Evolutionary conservation across 805 yeast species (phyloP).

Genomic region (Lipomyces yamadae): DNA sequence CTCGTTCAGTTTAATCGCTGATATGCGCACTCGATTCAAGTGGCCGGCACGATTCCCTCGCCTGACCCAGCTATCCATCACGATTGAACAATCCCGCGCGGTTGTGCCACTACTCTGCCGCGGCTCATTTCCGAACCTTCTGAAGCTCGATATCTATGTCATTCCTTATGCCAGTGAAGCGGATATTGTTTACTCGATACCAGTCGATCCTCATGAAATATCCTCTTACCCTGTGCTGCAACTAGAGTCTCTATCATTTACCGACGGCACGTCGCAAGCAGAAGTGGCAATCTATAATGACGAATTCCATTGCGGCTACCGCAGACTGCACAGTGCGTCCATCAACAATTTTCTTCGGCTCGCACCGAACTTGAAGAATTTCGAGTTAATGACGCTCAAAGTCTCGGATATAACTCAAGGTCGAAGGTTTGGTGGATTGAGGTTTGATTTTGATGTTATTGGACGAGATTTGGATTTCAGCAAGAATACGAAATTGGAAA

Average conservation of each 20-base stretch:
- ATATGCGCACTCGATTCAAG: not conserved
- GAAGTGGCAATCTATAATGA: not conserved
- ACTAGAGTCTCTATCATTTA: not conserved
- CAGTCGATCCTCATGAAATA: not conserved
- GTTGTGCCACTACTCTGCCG: slow-evolving; percentile 1
- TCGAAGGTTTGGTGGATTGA: not conserved
- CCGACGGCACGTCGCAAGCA: slow-evolving; percentile 1
- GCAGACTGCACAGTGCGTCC: not conserved
- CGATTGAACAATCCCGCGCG: not conserved
- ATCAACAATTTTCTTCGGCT: slow-evolving; percentile 1
- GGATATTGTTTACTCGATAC: not conserved
- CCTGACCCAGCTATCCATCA: not conserved
- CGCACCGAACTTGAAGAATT: not conserved
- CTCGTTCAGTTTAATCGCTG: not conserved
- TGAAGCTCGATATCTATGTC: slow-evolving; percentile 3
- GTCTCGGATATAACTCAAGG: not conserved
- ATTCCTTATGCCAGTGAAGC: slow-evolving; percentile 2
- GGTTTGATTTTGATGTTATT: not conserved
- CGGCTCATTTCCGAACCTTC: slow-evolving; percentile 3
- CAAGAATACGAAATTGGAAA: not conserved
- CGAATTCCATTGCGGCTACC: slow-evolving; percentile 4
- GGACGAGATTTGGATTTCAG: not conserved
- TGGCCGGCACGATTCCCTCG: not conserved
- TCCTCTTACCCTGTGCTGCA: not conserved
- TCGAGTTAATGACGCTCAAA: not conserved